Percentiles rank a stretch among this genome's conserved stretches.
Conservation (phyloP, 1,284 basidiomycete species). For the Cryptococcus sp. region DNA sequence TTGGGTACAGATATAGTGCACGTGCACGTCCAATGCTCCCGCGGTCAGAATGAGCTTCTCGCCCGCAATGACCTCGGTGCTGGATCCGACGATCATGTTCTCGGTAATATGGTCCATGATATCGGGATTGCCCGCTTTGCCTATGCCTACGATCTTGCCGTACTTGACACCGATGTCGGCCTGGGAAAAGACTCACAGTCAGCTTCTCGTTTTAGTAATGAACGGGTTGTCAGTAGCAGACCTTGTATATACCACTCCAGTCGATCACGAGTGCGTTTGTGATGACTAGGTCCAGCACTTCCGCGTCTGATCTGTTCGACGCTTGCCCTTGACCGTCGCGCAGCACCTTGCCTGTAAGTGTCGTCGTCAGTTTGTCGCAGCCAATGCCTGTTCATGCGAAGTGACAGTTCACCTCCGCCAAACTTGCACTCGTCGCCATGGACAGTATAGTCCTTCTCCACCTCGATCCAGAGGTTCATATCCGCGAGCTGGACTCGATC, state of each 20-base stretch:
- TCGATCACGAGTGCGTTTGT: slow-evolving; percentile 94
- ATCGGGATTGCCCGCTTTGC: slow-evolving; percentile 97
- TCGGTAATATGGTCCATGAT: slow-evolving; percentile 81
- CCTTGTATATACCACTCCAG: slow-evolving; percentile 95
- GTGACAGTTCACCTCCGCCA: slow-evolving; percentile 69
- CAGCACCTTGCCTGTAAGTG: slow-evolving; percentile 73
- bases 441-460: slow-evolving; percentile 74
- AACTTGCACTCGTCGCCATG: slow-evolving; percentile 95
- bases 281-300: slow-evolving; percentile 86
- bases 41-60: slow-evolving; percentile 93
- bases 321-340: slow-evolving; percentile 98
- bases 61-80: slow-evolving; percentile 91
- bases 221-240: slow-evolving; percentile 29
- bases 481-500: slow-evolving; percentile 88
- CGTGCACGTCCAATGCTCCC: slow-evolving; percentile 88
- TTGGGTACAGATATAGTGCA: slow-evolving; percentile 93
- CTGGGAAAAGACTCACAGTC: slow-evolving; percentile 52
- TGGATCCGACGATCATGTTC: slow-evolving; percentile 76
- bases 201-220: slow-evolving; percentile 1
- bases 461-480: slow-evolving; percentile 86
- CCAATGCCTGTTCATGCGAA: neutral
- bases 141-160: slow-evolving; percentile 82
- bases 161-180: slow-evolving; percentile 95
- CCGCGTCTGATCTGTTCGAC: slow-evolving; percentile 66
- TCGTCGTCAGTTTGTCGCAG: neutral